Conservation (phyloP, 257 asterid genomes). For the Striga asiatica region DNA sequence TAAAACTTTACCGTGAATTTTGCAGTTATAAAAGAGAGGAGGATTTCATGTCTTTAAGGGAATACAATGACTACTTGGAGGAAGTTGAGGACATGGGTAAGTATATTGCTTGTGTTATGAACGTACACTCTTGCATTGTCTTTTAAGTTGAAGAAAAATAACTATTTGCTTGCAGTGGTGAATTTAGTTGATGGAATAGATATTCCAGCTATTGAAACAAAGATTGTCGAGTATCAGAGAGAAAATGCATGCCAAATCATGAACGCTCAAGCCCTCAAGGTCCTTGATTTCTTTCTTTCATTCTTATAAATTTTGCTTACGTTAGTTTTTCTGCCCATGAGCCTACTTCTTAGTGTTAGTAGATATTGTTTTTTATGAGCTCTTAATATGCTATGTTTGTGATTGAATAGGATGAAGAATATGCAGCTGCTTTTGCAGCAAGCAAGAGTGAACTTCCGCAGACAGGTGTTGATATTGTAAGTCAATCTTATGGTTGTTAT, state of each 20-base stretch:
- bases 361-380: background rate
- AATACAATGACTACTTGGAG: conserved; percentile 87
- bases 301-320: no score
- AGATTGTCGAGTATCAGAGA: conserved; percentile 65
- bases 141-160: background rate
- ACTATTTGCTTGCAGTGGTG: conserved; percentile 43
- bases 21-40: conserved; percentile 79
- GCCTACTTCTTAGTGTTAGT: no score
- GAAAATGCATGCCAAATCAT: conserved; percentile 96
- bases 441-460: conserved; percentile 65
- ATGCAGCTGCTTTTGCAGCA: conserved; percentile 92
- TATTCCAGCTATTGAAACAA: conserved; percentile 74
- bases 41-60: conserved; percentile 66
- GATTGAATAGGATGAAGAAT: conserved; percentile 77
- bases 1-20: background rate
- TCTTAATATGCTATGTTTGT: conserved; percentile 12
- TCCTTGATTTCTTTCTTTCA: conserved; percentile 12
- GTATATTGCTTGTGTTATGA: conserved; percentile 19
- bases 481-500: conserved; percentile 17
- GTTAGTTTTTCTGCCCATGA: no score
- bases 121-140: no score
- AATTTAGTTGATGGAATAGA: conserved; percentile 71
- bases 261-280: conserved; percentile 98
- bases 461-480: conserved; percentile 49
- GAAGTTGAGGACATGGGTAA: conserved; percentile 98